phyloP scores from a whole-genome alignment of 73 alveolate species.

The Paramecium biaurelia region DNA sequence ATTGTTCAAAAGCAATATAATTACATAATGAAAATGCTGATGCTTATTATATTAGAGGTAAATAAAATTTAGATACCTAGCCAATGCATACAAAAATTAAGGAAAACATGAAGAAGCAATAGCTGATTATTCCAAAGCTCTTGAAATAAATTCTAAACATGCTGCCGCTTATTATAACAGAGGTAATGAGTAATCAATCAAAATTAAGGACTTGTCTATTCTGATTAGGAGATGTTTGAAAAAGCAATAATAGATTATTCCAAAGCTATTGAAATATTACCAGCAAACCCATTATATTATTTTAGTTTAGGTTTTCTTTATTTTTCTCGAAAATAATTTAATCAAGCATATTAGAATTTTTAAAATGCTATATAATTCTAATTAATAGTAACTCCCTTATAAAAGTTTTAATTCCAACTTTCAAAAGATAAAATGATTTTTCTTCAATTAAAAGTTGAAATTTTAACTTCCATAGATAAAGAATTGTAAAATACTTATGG shows the following conservation, averaged over 20 bases:
- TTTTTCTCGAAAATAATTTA: background rate
- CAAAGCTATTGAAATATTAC: background rate
- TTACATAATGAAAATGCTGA: background rate
- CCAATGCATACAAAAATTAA: background rate
- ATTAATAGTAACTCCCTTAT: background rate
- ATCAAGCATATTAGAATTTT: background rate
- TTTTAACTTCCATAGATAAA: background rate
- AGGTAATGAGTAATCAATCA: background rate
- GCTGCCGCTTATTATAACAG: background rate
- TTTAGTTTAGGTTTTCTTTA: background rate
- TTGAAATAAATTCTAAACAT: background rate
- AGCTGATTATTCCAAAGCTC: background rate
- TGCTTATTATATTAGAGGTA: background rate
- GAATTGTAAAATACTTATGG: background rate
- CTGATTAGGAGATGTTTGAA: background rate
- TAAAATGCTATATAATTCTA: background rate
- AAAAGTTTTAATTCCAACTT: no score
- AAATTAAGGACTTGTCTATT: background rate
- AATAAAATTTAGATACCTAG: background rate
- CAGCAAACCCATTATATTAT: background rate
- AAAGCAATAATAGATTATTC: background rate
- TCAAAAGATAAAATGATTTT: background rate
- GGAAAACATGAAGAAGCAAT: background rate
- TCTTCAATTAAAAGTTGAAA: background rate
- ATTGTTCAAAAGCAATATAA: background rate